Evolutionary conservation across 768 basidiomycete genomes (phyloP), one percentile per base, ranked within the genome.

Genomic region (Russula olivacea): DNA sequence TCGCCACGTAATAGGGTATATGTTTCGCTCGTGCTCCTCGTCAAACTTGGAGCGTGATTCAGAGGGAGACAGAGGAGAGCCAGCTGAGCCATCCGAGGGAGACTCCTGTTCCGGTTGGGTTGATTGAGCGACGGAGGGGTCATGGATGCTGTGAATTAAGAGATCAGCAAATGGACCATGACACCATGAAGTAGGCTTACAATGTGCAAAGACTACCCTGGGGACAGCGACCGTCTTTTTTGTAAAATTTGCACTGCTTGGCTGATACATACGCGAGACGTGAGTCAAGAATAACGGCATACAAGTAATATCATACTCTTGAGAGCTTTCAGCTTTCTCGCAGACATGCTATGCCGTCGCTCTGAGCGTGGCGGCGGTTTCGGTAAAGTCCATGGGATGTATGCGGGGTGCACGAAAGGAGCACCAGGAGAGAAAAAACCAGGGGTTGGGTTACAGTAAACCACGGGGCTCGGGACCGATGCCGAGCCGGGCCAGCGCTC

Each of bases 1-100:
- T 48, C 88, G 79, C 88, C 88, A 90, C 4, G 81, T 78, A 51
- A 90, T 78, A 30, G 87, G 87, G 67, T 82, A 85, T 71, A 76
- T 86, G 61, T 83, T 68, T 76, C 72, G 47, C 69, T 72, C 64
- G 2, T 12, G 53, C 30, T 53, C 45, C 7, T 61, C 59, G 19
- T 61, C 56, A 23, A 14, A n/a, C 25, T 45, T 23, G 15, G 54
- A n/a, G 3, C 7, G 8, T 30, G 52, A 7, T 57, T 41, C 38
- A 32, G 43, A 41, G 55, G 59, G 30, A 32, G 55, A 10, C n/a
- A 34, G 38, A 19, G 32, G 15, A 25, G 63, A 23, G 6, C 23
- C 6, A 49, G 23, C 10, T 5, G 58, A 32, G 21, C n/a, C 21
- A n/a, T 60, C 58, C 49, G 25, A 30, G 41, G 48, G 23, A 19